Evolutionary conservation across 2,329 filamentous ascomycete species (phyloP).

Genomic region (Paraconiothyrium sp.): DNA sequence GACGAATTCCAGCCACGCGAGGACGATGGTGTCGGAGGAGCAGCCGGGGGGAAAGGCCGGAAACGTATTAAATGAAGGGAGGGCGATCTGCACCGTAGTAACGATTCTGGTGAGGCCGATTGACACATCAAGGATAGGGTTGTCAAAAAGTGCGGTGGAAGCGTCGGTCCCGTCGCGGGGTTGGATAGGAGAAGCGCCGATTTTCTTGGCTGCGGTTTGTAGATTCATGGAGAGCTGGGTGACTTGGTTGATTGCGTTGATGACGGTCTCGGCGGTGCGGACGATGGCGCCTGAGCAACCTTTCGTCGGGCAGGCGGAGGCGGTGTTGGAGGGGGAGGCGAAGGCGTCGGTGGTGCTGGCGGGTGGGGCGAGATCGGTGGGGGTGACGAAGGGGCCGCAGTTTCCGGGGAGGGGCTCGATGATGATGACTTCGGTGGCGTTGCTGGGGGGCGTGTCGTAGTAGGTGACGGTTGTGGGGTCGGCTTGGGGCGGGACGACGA

Average conservation of each 20-base stretch:
- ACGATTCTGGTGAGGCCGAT: constrained; percentile 12
- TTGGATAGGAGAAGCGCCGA: constrained; percentile 7
- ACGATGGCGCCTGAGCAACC: constrained; percentile 16
- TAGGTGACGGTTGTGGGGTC: constrained; percentile 10
- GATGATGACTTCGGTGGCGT: constrained; percentile 19
- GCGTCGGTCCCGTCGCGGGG: not conserved
- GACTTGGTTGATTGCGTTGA: constrained; percentile 26
- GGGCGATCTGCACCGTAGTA: not conserved
- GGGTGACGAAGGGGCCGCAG: constrained; percentile 10
- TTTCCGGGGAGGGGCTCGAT: constrained; percentile 14
- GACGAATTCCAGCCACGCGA: constrained; percentile 21
- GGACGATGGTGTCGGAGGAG: constrained; percentile 17
- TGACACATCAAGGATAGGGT: constrained; percentile 14
- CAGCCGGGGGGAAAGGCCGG: constrained; percentile 2
- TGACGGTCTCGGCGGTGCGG: constrained; percentile 20
- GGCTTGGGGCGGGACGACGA: constrained; percentile 18
- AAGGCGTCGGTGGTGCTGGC: not conserved
- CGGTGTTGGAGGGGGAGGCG: not conserved
- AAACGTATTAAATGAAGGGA: constrained; percentile 10
- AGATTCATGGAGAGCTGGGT: constrained; percentile 22
- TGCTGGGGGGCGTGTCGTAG: constrained; percentile 11
- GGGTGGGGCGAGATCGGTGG: not conserved
- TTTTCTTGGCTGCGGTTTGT: constrained; percentile 17
- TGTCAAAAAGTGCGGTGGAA: not conserved
- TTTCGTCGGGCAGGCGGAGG: constrained; percentile 16